Evolutionary conservation across 352 stramenopile genomes (phyloP).

Genomic region (Nothophytophthora sp.): DNA sequence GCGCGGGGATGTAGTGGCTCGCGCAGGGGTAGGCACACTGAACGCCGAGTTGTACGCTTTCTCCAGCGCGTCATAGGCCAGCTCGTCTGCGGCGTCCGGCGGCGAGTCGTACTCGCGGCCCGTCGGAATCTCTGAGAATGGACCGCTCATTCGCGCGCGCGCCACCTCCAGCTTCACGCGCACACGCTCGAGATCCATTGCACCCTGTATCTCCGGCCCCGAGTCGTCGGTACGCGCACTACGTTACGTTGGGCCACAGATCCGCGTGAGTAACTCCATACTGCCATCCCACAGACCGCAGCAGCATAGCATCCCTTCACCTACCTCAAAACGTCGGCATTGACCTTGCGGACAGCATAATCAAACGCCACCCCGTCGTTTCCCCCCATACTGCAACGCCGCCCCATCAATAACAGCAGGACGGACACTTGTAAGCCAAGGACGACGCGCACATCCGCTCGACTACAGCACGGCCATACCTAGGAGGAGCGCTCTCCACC

Average conservation of each 20-base stretch:
- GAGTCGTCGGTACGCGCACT: neutral
- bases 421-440: neutral
- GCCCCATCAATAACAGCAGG: neutral
- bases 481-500: conserved; percentile 15
- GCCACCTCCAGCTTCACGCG: conserved; percentile 46
- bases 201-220: neutral
- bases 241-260: neutral
- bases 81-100: conserved; percentile 33
- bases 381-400: neutral
- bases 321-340: neutral
- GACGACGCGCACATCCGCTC: neutral
- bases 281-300: neutral
- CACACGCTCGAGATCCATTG: conserved; percentile 34
- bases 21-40: conserved; percentile 15
- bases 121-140: conserved; percentile 36
- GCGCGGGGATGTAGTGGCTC: neutral
- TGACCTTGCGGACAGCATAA: neutral
- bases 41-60: conserved; percentile 65
- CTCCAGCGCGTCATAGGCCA: conserved; percentile 52
- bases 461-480: conserved; percentile 1
- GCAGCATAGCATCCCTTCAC: neutral
- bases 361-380: neutral
- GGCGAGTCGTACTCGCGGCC: conserved; percentile 58
- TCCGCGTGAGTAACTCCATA: neutral
- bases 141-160: conserved; percentile 27